A percentile compares a stretch with the other conserved stretches of the same genome.
Evolutionary conservation across 2,329 filamentous ascomycete species (phyloP).

Genomic region (Pestalotiopsis sp.): DNA sequence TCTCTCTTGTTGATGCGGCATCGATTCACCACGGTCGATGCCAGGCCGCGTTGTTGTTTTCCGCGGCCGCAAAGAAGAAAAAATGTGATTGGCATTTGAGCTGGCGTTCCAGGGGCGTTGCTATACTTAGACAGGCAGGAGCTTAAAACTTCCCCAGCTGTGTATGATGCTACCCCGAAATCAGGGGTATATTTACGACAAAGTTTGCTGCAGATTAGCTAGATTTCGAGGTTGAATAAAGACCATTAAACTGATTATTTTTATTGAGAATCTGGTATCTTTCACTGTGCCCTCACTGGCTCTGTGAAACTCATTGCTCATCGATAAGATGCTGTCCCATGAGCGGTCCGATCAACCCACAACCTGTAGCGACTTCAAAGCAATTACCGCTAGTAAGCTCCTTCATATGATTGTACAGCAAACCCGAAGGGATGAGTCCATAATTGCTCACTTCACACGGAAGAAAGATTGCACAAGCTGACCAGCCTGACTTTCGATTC

Average conservation of each 20-base stretch:
- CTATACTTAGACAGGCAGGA: slow-evolving; percentile 2
- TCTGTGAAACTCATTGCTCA: neutral
- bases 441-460: neutral
- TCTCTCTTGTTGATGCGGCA: neutral
- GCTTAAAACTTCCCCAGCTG: neutral
- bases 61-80: neutral
- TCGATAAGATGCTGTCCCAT: neutral
- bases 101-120: slow-evolving; percentile 9
- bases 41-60: neutral
- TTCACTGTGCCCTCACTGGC: neutral
- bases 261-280: neutral
- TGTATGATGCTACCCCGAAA: neutral
- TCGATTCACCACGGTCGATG: neutral
- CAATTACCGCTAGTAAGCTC: no score
- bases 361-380: neutral
- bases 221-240: neutral
- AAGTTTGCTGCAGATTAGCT: neutral
- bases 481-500: slow-evolving; percentile 28
- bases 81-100: neutral
- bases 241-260: neutral
- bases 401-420: neutral
- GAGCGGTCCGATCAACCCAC: neutral
- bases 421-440: neutral
- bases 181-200: neutral
- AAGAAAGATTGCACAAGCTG: slow-evolving; percentile 27